Evolutionary conservation across 768 basidiomycete genomes (phyloP), one percentile per base, ranked within the genome.

Genomic region (Kwoniella sp.): DNA sequence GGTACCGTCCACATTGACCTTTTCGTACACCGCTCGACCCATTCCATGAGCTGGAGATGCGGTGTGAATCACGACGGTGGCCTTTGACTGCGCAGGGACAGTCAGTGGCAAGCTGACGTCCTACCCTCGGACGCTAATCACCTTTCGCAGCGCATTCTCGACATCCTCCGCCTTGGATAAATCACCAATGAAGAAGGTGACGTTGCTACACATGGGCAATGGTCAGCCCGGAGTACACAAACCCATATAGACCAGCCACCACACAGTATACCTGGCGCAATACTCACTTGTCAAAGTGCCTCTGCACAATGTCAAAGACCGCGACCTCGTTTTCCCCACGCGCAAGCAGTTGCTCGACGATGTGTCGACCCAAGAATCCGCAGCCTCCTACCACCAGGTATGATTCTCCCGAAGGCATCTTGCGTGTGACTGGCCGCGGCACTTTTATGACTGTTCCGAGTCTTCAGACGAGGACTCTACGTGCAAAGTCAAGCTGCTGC

Each of bases 331-430:
- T 65, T 76, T 88, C 87, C 5, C 83, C 86, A 39, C 92, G 81
- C 19, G 82, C 84, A 26, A 87, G 72, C 46, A 98, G 81, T 47
- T 84, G 83, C 62, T 91, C 83, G 26, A 98, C 90, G 62, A 99
- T 88, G 68, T 90, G 87, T 53, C 89, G 79, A 38, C 93, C 71
- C n/a, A 73, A 50, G 63, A 73, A 65, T 7, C 68, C 69, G 42
- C 88, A 89, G 50, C 92, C 92, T 20, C 93, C 93, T 67, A 96
- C 86, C 67, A 99, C 90, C 50, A 93, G 77, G 76, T 88, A 96
- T 2, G 83, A 78, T 59, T 93, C 88, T n/a, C n/a, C n/a, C n/a
- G n/a, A n/a, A n/a, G n/a, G n/a, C n/a, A n/a, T n/a, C n/a, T n/a
- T n/a, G n/a, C n/a, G n/a, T n/a, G n/a, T n/a, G n/a, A n/a, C n/a